Percentiles rank a stretch among this genome's conserved stretches.
Evolutionary conservation across 148 eudicot genomes (phyloP).

Genomic region (Talinum fruticosum): DNA sequence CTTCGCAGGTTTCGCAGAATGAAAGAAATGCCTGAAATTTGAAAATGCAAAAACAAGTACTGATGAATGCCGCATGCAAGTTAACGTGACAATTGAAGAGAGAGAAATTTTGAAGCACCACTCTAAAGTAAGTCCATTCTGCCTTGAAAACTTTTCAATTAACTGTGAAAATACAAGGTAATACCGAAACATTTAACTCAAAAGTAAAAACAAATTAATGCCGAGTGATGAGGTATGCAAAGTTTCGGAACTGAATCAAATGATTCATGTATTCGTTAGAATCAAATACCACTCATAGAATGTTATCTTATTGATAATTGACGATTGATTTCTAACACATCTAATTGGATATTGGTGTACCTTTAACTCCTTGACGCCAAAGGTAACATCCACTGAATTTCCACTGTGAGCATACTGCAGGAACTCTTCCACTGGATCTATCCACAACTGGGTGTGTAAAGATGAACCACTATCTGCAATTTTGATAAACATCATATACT

Average conservation of each 20-base stretch:
- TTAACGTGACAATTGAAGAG: not conserved
- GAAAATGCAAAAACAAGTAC: not conserved
- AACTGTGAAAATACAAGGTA: not conserved
- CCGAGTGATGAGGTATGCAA: not conserved
- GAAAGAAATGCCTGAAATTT: slow-evolving; percentile 85
- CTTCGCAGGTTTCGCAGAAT: slow-evolving; percentile 92
- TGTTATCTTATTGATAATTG: not conserved
- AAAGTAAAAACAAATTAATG: not conserved
- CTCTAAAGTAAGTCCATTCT: not conserved
- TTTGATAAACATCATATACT: slow-evolving; percentile 4
- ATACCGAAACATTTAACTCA: no score
- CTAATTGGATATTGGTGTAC: slow-evolving; percentile 29
- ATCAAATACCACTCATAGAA: not conserved
- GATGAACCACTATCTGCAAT: slow-evolving; percentile 83
- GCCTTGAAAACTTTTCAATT: not conserved
- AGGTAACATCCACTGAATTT: slow-evolving; percentile 88
- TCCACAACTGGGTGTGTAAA: slow-evolving; percentile 92
- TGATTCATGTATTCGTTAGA: not conserved
- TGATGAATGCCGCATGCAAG: not conserved
- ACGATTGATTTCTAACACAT: not conserved
- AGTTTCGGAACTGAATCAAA: not conserved
- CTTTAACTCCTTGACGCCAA: slow-evolving; percentile 91
- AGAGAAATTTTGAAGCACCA: not conserved
- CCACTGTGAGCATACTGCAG: slow-evolving; percentile 80
- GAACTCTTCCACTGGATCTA: slow-evolving; percentile 97